Evolutionary conservation across 1,284 basidiomycete genomes (phyloP), one percentile per base, ranked within the genome.

Genomic region (Moesziomyces aphidis): DNA sequence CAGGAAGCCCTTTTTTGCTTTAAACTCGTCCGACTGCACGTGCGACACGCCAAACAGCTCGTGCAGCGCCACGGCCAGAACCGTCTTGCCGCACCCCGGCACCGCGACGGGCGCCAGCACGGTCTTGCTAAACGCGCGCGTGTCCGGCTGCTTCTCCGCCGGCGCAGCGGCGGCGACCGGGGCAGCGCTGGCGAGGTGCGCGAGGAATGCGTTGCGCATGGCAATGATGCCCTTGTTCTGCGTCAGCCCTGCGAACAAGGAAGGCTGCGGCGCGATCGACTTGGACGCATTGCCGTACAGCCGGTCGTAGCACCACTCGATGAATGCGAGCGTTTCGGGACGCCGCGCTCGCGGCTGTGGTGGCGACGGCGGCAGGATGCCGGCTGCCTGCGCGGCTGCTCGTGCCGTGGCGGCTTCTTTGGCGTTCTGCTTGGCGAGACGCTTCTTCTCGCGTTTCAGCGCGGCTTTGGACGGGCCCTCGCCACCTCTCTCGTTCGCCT

Each of bases 71-170:
- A 97, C 86, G 0, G 92, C 89, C 11, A 99, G 87, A 0, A 92
- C 86, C 0, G 97, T 99, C 88, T 99, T 99, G 91, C 95, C 96
- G 82, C 92, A 94, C 3, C 96, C 95, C 23, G 95, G 96, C 47
- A 98, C 89, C 3, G 94, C 95, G 21, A 98, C 86, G 0, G 97
- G 95, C 0, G 95, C 88, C 58, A 99, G 89, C 59, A 98, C 87
- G 0, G 91, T 93, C 86, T 95, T 95, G n/a, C 87, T 88, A 69
- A 89, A 91, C 72, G 61, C 71, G 1, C 86, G 84, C 15, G 78
- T 67, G 55, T 68, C 56, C 43, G 36, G 13, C 39, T 52, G 65
- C 57, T 59, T 28, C 17, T 50, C 50, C 70, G 58, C 54, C 77
- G 81, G 49, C 61, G 64, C 31, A 69, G 62, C 26, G 55, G 77